Conservation (phyloP, 2,329 filamentous ascomycete genomes). For the Myriosclerotinia duriaeana region DNA sequence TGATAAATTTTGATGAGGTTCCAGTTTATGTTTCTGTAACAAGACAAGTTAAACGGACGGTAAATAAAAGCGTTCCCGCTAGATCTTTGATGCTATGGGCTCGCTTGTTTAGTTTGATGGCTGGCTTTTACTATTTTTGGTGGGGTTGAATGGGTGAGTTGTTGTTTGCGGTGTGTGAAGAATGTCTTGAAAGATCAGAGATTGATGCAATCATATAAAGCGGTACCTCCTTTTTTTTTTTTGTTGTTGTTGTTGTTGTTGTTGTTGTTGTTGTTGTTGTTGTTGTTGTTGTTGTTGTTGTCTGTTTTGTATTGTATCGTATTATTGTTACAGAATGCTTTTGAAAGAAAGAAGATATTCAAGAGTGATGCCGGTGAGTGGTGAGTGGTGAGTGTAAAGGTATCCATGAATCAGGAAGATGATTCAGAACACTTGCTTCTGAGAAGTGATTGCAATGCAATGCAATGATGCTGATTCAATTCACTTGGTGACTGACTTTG, state of each 20-base stretch:
- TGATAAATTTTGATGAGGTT: constrained; percentile 17
- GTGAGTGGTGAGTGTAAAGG: neutral
- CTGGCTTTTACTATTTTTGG: constrained; percentile 9
- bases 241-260: neutral
- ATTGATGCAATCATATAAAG: constrained; percentile 19
- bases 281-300: neutral
- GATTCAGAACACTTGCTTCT: no score
- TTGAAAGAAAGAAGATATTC: neutral
- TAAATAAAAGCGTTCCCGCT: constrained; percentile 11
- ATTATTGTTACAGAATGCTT: neutral
- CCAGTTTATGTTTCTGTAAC: constrained; percentile 15
- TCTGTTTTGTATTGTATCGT: no score
- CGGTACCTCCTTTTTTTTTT: neutral
- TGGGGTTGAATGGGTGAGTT: constrained; percentile 22
- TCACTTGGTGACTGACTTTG: neutral
- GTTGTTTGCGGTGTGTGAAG: constrained; percentile 22
- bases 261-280: neutral
- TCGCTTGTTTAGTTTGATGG: constrained; percentile 22
- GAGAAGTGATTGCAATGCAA: neutral
- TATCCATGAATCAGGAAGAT: neutral
- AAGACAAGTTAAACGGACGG: neutral
- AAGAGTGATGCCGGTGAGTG: neutral
- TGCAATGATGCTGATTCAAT: neutral
- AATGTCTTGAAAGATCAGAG: neutral
- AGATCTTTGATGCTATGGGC: neutral